Conservation (phyloP, 495 filamentous ascomycete genomes). For the Aspergillus sclerotiicarbonarius region DNA sequence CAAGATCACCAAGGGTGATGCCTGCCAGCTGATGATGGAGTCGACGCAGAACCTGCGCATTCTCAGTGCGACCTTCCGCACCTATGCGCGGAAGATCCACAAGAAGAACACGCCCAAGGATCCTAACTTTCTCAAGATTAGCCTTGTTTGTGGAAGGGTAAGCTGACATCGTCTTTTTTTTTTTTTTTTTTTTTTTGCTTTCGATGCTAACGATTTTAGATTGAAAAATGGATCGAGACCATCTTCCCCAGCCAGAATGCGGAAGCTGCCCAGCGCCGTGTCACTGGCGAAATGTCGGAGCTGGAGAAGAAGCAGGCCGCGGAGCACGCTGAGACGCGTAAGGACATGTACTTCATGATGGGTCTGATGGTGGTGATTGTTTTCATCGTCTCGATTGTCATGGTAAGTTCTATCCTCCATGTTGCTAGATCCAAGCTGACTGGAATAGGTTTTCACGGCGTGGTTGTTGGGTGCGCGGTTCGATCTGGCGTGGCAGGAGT, state of each 20-base stretch:
- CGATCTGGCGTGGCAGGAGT: slow-evolving; percentile 57
- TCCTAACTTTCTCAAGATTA: slow-evolving; percentile 91
- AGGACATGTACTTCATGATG: slow-evolving; percentile 63
- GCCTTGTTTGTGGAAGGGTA: slow-evolving; percentile 85
- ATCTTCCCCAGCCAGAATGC: slow-evolving; percentile 79
- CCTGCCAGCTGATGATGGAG: slow-evolving; percentile 86
- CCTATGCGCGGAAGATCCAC: slow-evolving; percentile 76
- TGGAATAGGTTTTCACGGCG: slow-evolving; percentile 60
- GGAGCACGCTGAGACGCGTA: slow-evolving; percentile 49
- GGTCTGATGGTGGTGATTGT: slow-evolving; percentile 59
- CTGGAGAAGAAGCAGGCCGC: slow-evolving; percentile 46
- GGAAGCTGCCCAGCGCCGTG: slow-evolving; percentile 40
- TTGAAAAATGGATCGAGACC: slow-evolving; percentile 95
- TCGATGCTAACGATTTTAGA: slow-evolving; percentile 49
- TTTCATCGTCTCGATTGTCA: slow-evolving; percentile 57
- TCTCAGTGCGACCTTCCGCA: slow-evolving; percentile 75
- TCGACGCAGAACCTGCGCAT: slow-evolving; percentile 84
- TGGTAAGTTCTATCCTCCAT: slow-evolving; percentile 51
- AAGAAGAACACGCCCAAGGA: slow-evolving; percentile 94
- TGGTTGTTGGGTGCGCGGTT: slow-evolving; percentile 68
- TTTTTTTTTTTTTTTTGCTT: background rate
- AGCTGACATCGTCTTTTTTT: slow-evolving; percentile 20
- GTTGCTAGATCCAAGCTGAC: slow-evolving; percentile 8
- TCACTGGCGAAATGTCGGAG: slow-evolving; percentile 38
- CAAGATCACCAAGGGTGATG: slow-evolving; percentile 95